Conservation (phyloP, 1,139 yeast genomes). For the Suhomyces atakaporum region DNA sequence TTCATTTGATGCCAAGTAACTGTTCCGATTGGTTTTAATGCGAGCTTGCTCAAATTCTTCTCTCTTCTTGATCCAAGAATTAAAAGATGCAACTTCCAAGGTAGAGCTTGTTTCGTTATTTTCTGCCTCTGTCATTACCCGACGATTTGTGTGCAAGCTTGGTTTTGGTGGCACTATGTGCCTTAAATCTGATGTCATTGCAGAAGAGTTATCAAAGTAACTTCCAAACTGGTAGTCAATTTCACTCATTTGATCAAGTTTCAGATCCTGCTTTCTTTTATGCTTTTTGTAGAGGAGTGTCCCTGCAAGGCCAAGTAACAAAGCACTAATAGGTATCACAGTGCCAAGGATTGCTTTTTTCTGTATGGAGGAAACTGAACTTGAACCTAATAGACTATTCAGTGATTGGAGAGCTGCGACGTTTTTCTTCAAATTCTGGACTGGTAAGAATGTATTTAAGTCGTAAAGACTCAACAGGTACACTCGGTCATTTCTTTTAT, state of each 20-base stretch:
- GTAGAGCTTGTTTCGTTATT: constrained; percentile 47
- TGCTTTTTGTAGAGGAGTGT: constrained; percentile 25
- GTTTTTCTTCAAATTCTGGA: constrained; percentile 22
- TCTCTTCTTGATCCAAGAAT: constrained; percentile 56
- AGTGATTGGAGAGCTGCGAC: constrained; percentile 2
- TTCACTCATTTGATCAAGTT: constrained; percentile 26
- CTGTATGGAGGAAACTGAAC: constrained; percentile 15
- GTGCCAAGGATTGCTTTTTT: constrained; percentile 40
- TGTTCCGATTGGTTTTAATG: constrained; percentile 18
- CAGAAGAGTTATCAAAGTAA: constrained; percentile 20
- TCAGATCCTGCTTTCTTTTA: constrained; percentile 17
- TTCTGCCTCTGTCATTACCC: constrained; percentile 3
- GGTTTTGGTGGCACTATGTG: constrained; percentile 6
- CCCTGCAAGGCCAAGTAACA: constrained; percentile 21
- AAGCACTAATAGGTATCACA: constrained; percentile 33
- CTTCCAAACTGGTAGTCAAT: constrained; percentile 40
- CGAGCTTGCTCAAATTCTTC: constrained; percentile 45
- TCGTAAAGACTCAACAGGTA: constrained; percentile 33
- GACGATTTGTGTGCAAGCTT: constrained; percentile 1
- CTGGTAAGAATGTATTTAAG: constrained; percentile 23
- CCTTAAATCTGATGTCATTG: constrained; percentile 7
- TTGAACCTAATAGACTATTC: neutral
- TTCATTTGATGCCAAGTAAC: constrained; percentile 35
- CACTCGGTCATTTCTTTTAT: constrained; percentile 16
- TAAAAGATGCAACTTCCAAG: constrained; percentile 30